Base-by-base conservation (phyloP, 108 stramenopile genomes). In the Fragilaria crotonensis region DNA sequence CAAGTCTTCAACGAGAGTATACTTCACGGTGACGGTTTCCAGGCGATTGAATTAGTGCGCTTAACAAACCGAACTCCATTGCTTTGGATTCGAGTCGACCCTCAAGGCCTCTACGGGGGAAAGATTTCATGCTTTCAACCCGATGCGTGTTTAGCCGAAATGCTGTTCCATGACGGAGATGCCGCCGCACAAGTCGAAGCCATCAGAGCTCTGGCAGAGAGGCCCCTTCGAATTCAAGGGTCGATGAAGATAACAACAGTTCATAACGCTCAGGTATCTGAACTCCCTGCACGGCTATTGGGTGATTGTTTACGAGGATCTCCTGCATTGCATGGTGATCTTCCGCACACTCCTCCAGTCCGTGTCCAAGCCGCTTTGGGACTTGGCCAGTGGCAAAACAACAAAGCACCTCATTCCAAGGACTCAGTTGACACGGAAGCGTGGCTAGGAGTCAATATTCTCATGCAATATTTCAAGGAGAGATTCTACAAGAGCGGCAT, bases 301-400 rank as follows among this genome's bases (percentile, higher is more conserved):
- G 85, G 85, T 21, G 91, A 93, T 52, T 93, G 91, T 47, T 68
- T 93, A 25, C 67, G 87, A 14, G 91, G 91, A 17, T 87, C 87
- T 30, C 76, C 82, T 25, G 86, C 91, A 4, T 64, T 89, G 5
- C 85, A 93, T 52, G 79, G 77, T 41, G 80, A 82, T 18, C 68
- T 93, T 20, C 91, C 91, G 18, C 91, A 93, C 58, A 87, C 85
- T 20, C 87, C 91, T 30, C 72, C 78, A 4, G 74, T 92, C 21
- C 77, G 90, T 30, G 67, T 71, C 7, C 87, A 92, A 65, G 90
- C 87, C 46, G 87, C 90, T 28, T 55, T 89, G 21, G 80, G 84
- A 19, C 88, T 92, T 44, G 90, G 80, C 19, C 90, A 92, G 54
- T 92, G 90, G 90, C 90, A 92, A 66, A 92, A 89, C 59, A 89